A percentile compares a stretch with the other conserved stretches of the same genome.
phyloP scores from a whole-genome alignment of 2,329 filamentous ascomycete species.

The Biscogniauxia marginata region DNA sequence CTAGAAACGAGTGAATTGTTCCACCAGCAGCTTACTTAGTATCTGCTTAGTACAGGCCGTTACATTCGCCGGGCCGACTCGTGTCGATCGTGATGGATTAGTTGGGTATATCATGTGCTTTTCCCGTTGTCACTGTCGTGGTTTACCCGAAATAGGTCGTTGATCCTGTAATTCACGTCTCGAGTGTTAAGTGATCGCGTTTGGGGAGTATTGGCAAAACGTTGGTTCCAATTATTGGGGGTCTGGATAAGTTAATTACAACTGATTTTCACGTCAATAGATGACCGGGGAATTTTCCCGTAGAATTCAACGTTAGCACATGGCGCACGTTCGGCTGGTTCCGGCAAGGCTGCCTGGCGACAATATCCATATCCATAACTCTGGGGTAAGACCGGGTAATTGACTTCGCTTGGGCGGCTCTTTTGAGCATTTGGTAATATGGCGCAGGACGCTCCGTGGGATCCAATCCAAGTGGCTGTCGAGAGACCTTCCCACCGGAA shows the following conservation, averaged over 20 bases:
- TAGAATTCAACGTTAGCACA: slow-evolving; percentile 14
- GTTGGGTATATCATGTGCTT: neutral
- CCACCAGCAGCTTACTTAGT: neutral
- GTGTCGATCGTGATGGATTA: neutral
- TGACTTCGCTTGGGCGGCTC: slow-evolving; percentile 14
- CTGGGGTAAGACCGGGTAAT: slow-evolving; percentile 22
- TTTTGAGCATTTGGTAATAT: slow-evolving; percentile 12
- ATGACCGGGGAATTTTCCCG: slow-evolving; percentile 24
- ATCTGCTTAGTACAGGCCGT: neutral
- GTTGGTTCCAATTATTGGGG: neutral
- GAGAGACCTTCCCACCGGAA: neutral
- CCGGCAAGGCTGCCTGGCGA: slow-evolving; percentile 15
- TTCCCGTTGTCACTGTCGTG: neutral
- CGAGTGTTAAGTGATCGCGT: neutral
- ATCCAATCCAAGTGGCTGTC: neutral
- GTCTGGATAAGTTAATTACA: neutral
- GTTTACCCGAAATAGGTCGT: neutral
- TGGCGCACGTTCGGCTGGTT: slow-evolving; percentile 12
- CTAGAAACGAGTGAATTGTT: neutral
- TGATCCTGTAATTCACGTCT: neutral
- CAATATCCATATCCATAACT: slow-evolving; percentile 11
- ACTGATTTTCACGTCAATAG: slow-evolving; percentile 8
- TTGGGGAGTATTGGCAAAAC: neutral
- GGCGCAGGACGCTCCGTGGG: slow-evolving; percentile 12
- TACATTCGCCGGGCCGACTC: neutral